phyloP scores from a whole-genome alignment of 495 filamentous ascomycete genomes.

The Aspergillus affinis region DNA sequence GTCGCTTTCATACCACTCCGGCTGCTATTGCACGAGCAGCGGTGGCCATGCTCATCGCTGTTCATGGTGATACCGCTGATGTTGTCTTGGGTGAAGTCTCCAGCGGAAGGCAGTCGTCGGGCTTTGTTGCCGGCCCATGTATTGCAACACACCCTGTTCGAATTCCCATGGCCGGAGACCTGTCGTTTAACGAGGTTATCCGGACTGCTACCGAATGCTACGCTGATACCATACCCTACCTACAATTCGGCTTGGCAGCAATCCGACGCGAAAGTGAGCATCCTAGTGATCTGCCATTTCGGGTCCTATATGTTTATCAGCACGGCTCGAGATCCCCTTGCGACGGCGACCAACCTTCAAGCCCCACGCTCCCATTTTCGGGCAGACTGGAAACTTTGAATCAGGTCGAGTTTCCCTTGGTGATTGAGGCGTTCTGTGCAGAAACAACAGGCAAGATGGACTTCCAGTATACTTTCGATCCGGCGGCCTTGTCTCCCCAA shows the following conservation, averaged over 20 bases:
- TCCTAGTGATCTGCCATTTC: not conserved
- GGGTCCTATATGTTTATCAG: slow-evolving; percentile 3
- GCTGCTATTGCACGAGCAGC: slow-evolving; percentile 8
- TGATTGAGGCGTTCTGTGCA: slow-evolving; percentile 1
- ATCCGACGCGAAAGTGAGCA: slow-evolving; percentile 2
- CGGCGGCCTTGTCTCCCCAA: not conserved
- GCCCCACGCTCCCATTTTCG: not conserved
- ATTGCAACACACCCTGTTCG: slow-evolving; percentile 8
- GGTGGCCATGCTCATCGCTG: not conserved
- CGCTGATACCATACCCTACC: not conserved
- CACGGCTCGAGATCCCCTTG: not conserved
- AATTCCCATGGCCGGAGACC: not conserved
- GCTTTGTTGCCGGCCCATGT: slow-evolving; percentile 11
- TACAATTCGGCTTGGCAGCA: not conserved
- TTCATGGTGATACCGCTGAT: slow-evolving; percentile 1
- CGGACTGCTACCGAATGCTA: not conserved
- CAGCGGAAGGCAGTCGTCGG: not conserved
- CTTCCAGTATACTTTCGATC: slow-evolving; percentile 2
- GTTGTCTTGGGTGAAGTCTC: slow-evolving; percentile 8
- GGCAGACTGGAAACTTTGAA: not conserved
- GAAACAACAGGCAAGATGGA: not conserved
- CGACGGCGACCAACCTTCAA: not conserved
- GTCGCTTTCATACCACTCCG: not conserved
- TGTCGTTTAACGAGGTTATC: not conserved
- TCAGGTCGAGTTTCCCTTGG: slow-evolving; percentile 2